Conservation (phyloP, 225 moss, liverwort and hornwort genomes). For the Bryoerythrophyllum caledonicum region DNA sequence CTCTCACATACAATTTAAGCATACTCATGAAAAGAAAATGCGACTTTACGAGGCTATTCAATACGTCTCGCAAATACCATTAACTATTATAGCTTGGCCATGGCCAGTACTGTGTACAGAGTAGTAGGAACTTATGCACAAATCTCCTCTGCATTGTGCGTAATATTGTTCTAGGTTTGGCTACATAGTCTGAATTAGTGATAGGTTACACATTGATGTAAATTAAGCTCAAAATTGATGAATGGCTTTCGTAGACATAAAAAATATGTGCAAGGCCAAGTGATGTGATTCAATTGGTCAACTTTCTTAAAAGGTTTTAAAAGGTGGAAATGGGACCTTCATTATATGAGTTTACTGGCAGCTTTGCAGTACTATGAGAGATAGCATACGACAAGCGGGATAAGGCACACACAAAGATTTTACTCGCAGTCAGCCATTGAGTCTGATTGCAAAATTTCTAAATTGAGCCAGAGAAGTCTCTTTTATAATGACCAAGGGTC, state of each 20-base stretch:
- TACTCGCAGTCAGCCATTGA: neutral
- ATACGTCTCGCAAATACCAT: neutral
- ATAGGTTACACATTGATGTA: conserved; percentile 3
- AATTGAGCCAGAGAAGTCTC: neutral
- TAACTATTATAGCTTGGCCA: conserved; percentile 3
- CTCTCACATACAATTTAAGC: neutral
- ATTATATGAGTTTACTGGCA: neutral
- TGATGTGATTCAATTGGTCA: neutral
- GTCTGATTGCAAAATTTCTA: conserved; percentile 19
- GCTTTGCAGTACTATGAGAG: neutral
- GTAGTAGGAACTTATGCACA: conserved; percentile 2
- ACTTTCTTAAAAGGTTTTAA: neutral
- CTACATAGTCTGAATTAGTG: conserved; percentile 1
- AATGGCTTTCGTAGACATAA: neutral
- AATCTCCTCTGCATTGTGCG: neutral
- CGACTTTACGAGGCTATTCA: neutral
- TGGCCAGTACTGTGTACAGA: conserved; percentile 22
- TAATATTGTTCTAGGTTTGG: neutral
- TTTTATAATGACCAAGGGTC: conserved; percentile 3
- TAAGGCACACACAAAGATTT: conserved; percentile 14
- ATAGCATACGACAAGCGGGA: conserved; percentile 15
- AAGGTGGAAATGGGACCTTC: neutral
- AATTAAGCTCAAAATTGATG: neutral
- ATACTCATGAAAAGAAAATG: neutral
- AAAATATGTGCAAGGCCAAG: neutral